Evolutionary conservation across 2,329 filamentous ascomycete species (phyloP).

Genomic region (Scytalidium lignicola): DNA sequence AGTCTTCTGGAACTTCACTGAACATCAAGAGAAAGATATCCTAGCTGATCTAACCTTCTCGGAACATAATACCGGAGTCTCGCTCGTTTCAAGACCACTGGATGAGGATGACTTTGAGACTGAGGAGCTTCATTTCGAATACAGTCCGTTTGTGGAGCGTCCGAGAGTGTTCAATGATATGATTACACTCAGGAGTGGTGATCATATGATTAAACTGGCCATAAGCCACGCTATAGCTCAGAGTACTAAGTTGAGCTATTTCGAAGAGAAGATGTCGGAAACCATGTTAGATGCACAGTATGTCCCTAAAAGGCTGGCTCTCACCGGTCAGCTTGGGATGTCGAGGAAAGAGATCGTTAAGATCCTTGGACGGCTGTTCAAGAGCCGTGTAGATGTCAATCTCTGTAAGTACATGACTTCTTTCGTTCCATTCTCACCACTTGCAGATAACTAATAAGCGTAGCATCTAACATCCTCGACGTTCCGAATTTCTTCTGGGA

Average conservation of each 20-base stretch:
- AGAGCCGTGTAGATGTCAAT: constrained; percentile 93
- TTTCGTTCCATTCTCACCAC: neutral
- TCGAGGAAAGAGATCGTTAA: constrained; percentile 86
- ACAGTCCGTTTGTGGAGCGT: constrained; percentile 77
- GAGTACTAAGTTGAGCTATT: constrained; percentile 92
- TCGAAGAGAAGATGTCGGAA: constrained; percentile 91
- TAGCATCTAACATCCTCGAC: constrained; percentile 91
- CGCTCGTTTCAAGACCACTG: constrained; percentile 73
- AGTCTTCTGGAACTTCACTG: constrained; percentile 98
- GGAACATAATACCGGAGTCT: constrained; percentile 56
- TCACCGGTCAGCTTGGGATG: constrained; percentile 90
- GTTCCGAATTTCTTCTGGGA: constrained; percentile 99
- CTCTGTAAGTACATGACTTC: constrained; percentile 62
- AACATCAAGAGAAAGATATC: constrained; percentile 93
- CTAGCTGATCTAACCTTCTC: constrained; percentile 92
- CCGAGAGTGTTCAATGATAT: constrained; percentile 98
- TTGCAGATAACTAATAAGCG: constrained; percentile 13
- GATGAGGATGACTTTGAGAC: constrained; percentile 92
- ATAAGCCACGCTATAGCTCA: constrained; percentile 98
- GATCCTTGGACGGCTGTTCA: constrained; percentile 86
- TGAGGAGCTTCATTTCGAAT: constrained; percentile 98
- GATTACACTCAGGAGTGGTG: constrained; percentile 90
- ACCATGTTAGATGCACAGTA: constrained; percentile 93
- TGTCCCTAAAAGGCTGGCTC: constrained; percentile 80
- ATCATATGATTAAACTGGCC: constrained; percentile 98